Percentiles rank a stretch among this genome's conserved stretches.
These are phyloP conservation scores for Hanseniaspora hatyaiensis DNA, from an alignment of 805 yeast species.

Conservation along the genomic window DNA sequence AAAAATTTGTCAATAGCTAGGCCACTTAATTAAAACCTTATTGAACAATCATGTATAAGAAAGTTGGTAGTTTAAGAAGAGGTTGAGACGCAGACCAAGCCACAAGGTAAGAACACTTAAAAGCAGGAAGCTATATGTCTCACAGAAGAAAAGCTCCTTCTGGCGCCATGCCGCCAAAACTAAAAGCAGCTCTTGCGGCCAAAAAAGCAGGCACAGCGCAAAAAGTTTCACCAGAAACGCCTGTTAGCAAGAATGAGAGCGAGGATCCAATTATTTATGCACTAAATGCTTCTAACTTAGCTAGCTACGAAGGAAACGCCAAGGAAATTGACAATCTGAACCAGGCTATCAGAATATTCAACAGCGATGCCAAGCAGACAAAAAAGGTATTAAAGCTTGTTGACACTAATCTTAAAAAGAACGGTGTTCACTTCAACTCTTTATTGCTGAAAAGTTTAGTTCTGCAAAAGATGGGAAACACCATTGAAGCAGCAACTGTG, in stretches of 20 bases:
- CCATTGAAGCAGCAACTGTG: slow-evolving; percentile 50
- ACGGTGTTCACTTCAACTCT: slow-evolving; percentile 65
- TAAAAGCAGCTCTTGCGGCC: slow-evolving; percentile 15
- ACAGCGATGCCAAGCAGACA: slow-evolving; percentile 55
- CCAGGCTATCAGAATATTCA: slow-evolving; percentile 74
- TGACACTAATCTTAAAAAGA: slow-evolving; percentile 66
- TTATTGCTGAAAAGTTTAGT: slow-evolving; percentile 75
- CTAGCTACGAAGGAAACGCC: slow-evolving; percentile 22
- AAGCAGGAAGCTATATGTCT: slow-evolving; percentile 3
- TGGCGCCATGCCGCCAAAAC: slow-evolving; percentile 13
- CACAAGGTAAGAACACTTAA: too few species aligned
- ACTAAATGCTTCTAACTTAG: slow-evolving; percentile 4
- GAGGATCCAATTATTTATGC: slow-evolving; percentile 9
- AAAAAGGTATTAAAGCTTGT: slow-evolving; percentile 69
- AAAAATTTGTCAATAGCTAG: too few species aligned
- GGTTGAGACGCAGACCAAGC: too few species aligned
- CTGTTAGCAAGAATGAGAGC: background rate
- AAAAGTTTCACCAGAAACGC: background rate
- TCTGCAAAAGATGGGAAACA: slow-evolving; percentile 45
- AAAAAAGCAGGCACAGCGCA: slow-evolving; percentile 4
- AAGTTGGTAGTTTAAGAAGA: too few species aligned
- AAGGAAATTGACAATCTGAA: slow-evolving; percentile 70
- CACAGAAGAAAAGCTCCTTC: slow-evolving; percentile 14
- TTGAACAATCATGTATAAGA: too few species aligned
- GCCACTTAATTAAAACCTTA: too few species aligned